Base-by-base conservation (phyloP, 1,139 yeast genomes). In the Kodamaea sp. region DNA sequence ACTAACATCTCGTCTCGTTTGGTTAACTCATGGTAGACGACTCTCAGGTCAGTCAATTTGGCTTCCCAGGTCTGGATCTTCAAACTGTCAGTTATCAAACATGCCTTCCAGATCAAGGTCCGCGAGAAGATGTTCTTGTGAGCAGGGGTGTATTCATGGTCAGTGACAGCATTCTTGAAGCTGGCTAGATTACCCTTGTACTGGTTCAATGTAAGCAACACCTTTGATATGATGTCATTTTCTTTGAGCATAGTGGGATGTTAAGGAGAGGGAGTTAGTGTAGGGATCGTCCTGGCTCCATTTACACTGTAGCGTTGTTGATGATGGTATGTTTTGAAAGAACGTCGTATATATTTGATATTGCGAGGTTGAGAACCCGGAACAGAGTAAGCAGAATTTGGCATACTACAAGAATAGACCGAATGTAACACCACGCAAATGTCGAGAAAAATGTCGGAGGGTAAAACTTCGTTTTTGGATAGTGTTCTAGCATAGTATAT, bases 81-180 rank as follows among this genome's bases (percentile, higher is more conserved):
- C 26, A 70, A 54, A 25, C 60, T 58, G 29, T 67, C 69, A 7
- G 73, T 65, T 22, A 70, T 62, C 23, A 65, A 56, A 31, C 63
- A 54, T 9, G 53, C 42, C 40, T 70, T 70, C 76, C 76, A 70
- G 7, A 69, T 39, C 27, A 70, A 51, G 4, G 65, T 46, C 15
- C 75, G 51, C 4, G 63, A 42, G 41, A 61, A 69, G 19, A 11
- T 13, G 10, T 25, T 20, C 35, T 54, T 39, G 22, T 45, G 44
- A 7, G 40, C 41, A 4, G 60, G 54, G 13, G 54, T 49, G 45
- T 67, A 68, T 11, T 64, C 71, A 37, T 59, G 57, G 19, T 54
- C 60, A n/a, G 50, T 34, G 2, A 70, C 55, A 2, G 70, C 63
- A n/a, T 49, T 44, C 34, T 61, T 59, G 35, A 70, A 55, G 8